Percentiles rank a stretch among this genome's conserved stretches.
Evolutionary conservation across 805 yeast genomes (phyloP).

Genomic region (Schizosaccharomyces octosporus): DNA sequence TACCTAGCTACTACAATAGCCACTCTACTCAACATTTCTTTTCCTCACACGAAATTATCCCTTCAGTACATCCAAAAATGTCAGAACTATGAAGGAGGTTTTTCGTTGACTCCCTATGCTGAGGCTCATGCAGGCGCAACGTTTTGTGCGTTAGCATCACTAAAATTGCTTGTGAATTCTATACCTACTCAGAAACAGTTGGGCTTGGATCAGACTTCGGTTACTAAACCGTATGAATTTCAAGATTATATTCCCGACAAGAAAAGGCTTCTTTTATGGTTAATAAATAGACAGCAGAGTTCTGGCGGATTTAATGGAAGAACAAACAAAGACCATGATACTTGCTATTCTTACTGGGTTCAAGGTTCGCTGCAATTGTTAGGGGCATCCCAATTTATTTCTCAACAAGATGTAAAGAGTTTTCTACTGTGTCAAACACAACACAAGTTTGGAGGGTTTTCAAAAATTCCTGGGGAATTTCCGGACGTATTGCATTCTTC

Average conservation of each 20-base stretch:
- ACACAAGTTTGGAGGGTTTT: slow-evolving; percentile 8
- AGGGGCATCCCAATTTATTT: not conserved
- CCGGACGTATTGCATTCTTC: slow-evolving; percentile 10
- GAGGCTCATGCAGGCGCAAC: slow-evolving; percentile 80
- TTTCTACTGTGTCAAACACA: slow-evolving; percentile 5
- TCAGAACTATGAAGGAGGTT: slow-evolving; percentile 60
- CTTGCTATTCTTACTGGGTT: slow-evolving; percentile 98
- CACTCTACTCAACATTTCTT: not conserved
- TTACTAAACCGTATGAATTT: not conserved
- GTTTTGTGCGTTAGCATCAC: slow-evolving; percentile 52
- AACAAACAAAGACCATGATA: slow-evolving; percentile 87
- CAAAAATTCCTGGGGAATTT: slow-evolving; percentile 6
- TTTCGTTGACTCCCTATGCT: slow-evolving; percentile 36
- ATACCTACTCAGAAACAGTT: not conserved
- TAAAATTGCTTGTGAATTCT: slow-evolving; percentile 19
- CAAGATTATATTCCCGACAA: not conserved
- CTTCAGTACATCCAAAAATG: not conserved
- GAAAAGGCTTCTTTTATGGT: slow-evolving; percentile 5
- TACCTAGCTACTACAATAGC: not conserved
- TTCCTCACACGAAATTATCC: not conserved
- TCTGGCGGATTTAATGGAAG: slow-evolving; percentile 39
- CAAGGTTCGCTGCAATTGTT: slow-evolving; percentile 8
- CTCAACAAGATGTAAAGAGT: not conserved
- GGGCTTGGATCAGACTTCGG: slow-evolving; percentile 4
- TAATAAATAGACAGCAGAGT: slow-evolving; percentile 2